Evolutionary conservation across 371 early-diverging fungal species (phyloP).

Genomic region (Mucor mucedo): DNA sequence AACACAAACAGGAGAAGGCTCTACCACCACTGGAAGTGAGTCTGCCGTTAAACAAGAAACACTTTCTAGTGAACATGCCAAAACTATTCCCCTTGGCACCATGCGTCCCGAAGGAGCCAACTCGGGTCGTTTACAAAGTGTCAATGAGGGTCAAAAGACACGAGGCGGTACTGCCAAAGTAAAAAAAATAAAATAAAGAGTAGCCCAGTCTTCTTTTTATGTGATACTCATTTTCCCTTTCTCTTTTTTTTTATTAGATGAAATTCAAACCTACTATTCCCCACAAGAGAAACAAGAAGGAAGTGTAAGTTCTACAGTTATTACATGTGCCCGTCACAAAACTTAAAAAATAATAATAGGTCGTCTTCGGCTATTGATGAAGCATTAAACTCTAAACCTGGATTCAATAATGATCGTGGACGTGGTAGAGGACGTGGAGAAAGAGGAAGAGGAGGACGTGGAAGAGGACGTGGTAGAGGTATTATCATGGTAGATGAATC

Average conservation of each 20-base stretch:
- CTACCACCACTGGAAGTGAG: neutral
- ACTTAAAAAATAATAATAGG: slow-evolving; percentile 1
- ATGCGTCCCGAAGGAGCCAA: slow-evolving; percentile 39
- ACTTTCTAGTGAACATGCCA: neutral
- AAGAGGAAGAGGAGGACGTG: slow-evolving; percentile 41
- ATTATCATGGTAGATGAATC: slow-evolving; percentile 35
- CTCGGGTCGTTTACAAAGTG: slow-evolving; percentile 50
- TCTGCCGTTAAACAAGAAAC: neutral
- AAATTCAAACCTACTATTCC: slow-evolving; percentile 73
- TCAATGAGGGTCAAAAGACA: slow-evolving; percentile 51
- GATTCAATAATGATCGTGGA: slow-evolving; percentile 13
- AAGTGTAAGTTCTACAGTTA: slow-evolving; percentile 45
- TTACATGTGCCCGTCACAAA: too few relatives aligned
- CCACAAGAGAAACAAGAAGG: slow-evolving; percentile 65
- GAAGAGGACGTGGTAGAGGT: slow-evolving; percentile 41
- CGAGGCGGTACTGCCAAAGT: slow-evolving; percentile 59
- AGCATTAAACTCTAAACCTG: slow-evolving; percentile 31
- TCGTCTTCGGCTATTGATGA: slow-evolving; percentile 48
- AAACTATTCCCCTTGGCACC: slow-evolving; percentile 37
- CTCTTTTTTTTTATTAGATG: slow-evolving; percentile 38
- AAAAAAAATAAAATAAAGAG: slow-evolving; percentile 6
- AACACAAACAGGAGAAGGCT: neutral
- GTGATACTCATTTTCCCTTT: neutral
- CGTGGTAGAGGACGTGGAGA: slow-evolving; percentile 36
- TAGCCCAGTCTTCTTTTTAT: neutral